A percentile compares a stretch with the other conserved stretches of the same genome.
Conservation (phyloP, 2,329 filamentous ascomycete genomes). For the Penicillium fuscoglaucum region DNA sequence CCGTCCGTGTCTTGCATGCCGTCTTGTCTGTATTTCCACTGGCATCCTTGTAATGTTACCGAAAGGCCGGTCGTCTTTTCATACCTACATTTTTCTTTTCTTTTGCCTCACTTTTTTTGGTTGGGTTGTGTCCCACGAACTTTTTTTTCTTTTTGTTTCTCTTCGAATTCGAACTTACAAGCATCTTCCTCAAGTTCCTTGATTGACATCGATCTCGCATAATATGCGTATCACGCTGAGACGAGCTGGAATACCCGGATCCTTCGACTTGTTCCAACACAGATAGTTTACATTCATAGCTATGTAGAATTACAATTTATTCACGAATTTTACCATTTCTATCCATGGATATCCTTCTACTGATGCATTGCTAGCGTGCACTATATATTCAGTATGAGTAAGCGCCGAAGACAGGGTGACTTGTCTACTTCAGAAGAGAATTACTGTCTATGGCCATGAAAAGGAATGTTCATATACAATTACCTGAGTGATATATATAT, state of each 20-base stretch:
- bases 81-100: neutral
- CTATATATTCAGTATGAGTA: neutral
- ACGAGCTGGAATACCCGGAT: conserved; percentile 18
- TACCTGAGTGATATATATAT: neutral
- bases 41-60: conserved; percentile 6
- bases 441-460: too few species aligned
- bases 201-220: conserved; percentile 10
- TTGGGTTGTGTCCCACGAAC: neutral
- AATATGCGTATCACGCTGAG: conserved; percentile 10
- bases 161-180: neutral
- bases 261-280: conserved; percentile 10
- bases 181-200: conserved; percentile 4
- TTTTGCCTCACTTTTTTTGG: neutral
- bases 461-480: neutral
- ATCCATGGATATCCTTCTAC: too few species aligned
- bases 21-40: neutral
- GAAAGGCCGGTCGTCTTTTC: neutral
- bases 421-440: neutral
- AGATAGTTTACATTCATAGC: conserved; percentile 10
- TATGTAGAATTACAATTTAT: conserved; percentile 10
- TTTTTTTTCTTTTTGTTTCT: conserved; percentile 1
- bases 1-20: conserved; percentile 11
- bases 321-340: neutral
- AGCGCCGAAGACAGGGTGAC: neutral
- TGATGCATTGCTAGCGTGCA: neutral